A percentile compares a stretch with the other conserved stretches of the same genome.
Conservation (phyloP, 176 grass and related monocot genomes). For the Eragrostis nindensis region DNA sequence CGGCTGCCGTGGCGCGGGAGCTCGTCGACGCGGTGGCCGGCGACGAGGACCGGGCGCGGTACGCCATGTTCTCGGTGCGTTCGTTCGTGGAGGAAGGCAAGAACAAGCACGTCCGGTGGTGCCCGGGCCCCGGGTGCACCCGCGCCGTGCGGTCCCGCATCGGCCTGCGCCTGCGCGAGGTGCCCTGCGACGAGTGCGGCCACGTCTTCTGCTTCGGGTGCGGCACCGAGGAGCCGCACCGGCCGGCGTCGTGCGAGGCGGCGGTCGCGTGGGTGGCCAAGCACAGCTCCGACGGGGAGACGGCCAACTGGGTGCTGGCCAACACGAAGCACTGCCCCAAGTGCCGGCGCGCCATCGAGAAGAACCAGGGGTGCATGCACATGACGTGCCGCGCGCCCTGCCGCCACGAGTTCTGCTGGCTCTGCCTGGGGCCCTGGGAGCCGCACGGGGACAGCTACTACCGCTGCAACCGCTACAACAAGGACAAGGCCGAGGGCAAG, state of each 20-base stretch:
- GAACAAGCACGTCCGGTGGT: slow-evolving; percentile 46
- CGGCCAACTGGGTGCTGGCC: slow-evolving; percentile 36
- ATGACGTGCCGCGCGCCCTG: slow-evolving; percentile 50
- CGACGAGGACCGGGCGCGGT: slow-evolving; percentile 17
- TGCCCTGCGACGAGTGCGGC: slow-evolving; percentile 26
- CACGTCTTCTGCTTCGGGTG: slow-evolving; percentile 41
- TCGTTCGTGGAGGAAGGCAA: slow-evolving; percentile 53
- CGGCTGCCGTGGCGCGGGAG: slow-evolving; percentile 29
- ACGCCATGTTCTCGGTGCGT: slow-evolving; percentile 34
- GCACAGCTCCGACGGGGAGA: slow-evolving; percentile 30
- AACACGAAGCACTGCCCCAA: slow-evolving; percentile 59
- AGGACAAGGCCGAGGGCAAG: background rate
- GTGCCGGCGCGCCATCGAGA: slow-evolving; percentile 59
- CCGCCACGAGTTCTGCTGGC: slow-evolving; percentile 61
- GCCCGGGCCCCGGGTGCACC: slow-evolving; percentile 43
- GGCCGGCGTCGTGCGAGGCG: slow-evolving; percentile 46
- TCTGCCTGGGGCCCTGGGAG: slow-evolving; percentile 46
- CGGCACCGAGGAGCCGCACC: slow-evolving; percentile 61
- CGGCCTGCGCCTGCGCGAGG: slow-evolving; percentile 27
- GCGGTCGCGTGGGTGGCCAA: slow-evolving; percentile 29
- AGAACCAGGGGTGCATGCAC: slow-evolving; percentile 67
- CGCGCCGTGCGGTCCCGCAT: slow-evolving; percentile 13
- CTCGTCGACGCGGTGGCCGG: slow-evolving; percentile 15
- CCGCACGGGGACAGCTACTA: background rate
- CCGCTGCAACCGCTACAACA: slow-evolving; percentile 40